Evolutionary conservation across 2,329 filamentous ascomycete species (phyloP).

Genomic region (Trematosphaeria pertusa): DNA sequence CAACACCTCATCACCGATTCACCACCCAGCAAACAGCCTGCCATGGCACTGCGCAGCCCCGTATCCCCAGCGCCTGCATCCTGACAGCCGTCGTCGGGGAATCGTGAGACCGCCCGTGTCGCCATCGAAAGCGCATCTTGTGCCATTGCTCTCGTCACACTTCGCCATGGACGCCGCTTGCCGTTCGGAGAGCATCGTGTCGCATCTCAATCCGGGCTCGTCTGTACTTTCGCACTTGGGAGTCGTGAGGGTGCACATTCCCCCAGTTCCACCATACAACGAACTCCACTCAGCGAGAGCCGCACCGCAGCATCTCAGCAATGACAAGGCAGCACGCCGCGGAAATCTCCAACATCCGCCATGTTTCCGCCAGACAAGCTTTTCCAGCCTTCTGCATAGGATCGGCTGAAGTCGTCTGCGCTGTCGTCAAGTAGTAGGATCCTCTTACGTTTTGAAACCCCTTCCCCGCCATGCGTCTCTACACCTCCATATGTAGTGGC

Average conservation of each 20-base stretch:
- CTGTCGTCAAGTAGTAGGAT: conserved; percentile 33
- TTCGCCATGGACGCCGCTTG: conserved; percentile 19
- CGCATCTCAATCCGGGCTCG: no score
- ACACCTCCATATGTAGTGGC: conserved; percentile 29
- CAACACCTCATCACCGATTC: not conserved
- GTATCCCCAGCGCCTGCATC: not conserved
- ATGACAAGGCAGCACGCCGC: no score
- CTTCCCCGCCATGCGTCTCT: conserved; percentile 43
- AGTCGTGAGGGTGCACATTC: no score
- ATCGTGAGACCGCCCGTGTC: conserved; percentile 20
- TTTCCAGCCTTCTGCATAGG: conserved; percentile 26
- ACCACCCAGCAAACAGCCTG: no score
- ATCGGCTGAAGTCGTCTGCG: conserved; percentile 24
- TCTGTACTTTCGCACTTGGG: no score
- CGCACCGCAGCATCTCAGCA: no score
- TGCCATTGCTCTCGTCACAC: conserved; percentile 32
- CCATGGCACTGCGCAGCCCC: not conserved
- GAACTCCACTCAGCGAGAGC: no score
- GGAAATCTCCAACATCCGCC: no score
- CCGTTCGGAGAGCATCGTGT: conserved; percentile 11
- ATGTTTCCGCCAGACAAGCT: conserved; percentile 32
- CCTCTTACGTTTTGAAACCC: conserved; percentile 47
- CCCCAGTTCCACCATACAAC: no score
- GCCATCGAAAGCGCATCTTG: conserved; percentile 27
- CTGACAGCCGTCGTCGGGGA: conserved; percentile 1